Evolutionary conservation across 2,329 filamentous ascomycete genomes (phyloP), one percentile per base, ranked within the genome.

Genomic region (Beauveria medogensis): DNA sequence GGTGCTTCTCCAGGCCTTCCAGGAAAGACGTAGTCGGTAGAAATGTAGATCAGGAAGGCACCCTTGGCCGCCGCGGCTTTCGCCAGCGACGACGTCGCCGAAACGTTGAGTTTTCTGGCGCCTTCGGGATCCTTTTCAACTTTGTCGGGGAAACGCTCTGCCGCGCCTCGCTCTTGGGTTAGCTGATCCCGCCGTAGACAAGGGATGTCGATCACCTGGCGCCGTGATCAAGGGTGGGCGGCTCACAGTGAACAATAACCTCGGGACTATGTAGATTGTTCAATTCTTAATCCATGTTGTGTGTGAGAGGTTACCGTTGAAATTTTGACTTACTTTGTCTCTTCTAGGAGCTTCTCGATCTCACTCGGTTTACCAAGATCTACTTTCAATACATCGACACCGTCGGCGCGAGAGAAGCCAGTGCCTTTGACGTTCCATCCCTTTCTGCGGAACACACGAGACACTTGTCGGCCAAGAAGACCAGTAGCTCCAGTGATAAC

Each of bases 401-500:
- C 88, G 64, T 87, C 84, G 28, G 90, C 88, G 59, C 92, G 83
- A 12, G 85, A 89, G 70, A 88, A 84, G 18, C 90, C 90, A 3
- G 88, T 88, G 53, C 90, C 89, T 65, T 86, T 85, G 61, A 86
- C 84, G n/a, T 78, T 76, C 84, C 91, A 96, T 43, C 66, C 66
- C 22, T 66, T 66, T 61, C 80, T 74, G 59, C 86, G 78, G 71
- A 96, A 96, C 14, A 83, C 83, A 63, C 82, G 83, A 59, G 87
- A 79, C 12, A 96, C 88, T 72, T 94, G 86, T 48, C 91, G 84
- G 54, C 92, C 92, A 2, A 96, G 82, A 12, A 96, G 81, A 59
- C 92, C 92, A 22, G 89, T 93, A 43, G 91, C 91, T 61, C 92
- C 92, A 7, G 92, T 96, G 60, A 96, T 78, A 28, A 96, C 79